A percentile compares a stretch with the other conserved stretches of the same genome.
Conservation (phyloP, 1,139 yeast species). For the Yamadazyma pseudoaaseri region DNA sequence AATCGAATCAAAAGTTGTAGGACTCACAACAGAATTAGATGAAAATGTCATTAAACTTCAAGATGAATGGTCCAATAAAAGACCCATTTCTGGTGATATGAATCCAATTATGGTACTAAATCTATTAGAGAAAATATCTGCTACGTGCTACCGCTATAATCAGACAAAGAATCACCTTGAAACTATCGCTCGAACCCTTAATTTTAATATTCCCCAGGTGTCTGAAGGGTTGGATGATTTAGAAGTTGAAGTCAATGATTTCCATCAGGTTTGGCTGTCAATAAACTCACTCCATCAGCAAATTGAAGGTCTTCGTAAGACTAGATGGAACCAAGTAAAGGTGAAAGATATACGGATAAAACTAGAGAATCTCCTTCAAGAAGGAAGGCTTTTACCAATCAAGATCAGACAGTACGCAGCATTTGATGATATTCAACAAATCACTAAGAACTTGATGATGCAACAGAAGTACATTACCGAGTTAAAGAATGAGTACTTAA, state of each 20-base stretch:
- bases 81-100: constrained; percentile 36
- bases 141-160: constrained; percentile 19
- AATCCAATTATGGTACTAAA: constrained; percentile 53
- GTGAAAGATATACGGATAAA: constrained; percentile 47
- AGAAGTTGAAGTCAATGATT: constrained; percentile 54
- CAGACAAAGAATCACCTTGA: constrained; percentile 23
- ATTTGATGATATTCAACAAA: constrained; percentile 55
- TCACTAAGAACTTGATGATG: constrained; percentile 41
- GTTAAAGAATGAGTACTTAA: constrained; percentile 57
- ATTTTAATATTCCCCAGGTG: constrained; percentile 10
- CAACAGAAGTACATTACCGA: constrained; percentile 43
- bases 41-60: constrained; percentile 25
- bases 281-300: constrained; percentile 57
- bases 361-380: constrained; percentile 51
- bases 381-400: constrained; percentile 55
- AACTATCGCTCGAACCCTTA: constrained; percentile 40
- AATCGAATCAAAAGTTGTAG: constrained; percentile 40
- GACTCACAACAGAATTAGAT: constrained; percentile 40
- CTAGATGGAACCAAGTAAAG: constrained; percentile 52
- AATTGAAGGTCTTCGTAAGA: constrained; percentile 40
- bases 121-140: constrained; percentile 43
- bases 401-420: constrained; percentile 69
- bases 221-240: constrained; percentile 27
- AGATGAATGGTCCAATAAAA: constrained; percentile 33
- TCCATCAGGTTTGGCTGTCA: constrained; percentile 65